Evolutionary conservation across 2,329 filamentous ascomycete genomes (phyloP).

Genomic region (Diaporthe australafricana): DNA sequence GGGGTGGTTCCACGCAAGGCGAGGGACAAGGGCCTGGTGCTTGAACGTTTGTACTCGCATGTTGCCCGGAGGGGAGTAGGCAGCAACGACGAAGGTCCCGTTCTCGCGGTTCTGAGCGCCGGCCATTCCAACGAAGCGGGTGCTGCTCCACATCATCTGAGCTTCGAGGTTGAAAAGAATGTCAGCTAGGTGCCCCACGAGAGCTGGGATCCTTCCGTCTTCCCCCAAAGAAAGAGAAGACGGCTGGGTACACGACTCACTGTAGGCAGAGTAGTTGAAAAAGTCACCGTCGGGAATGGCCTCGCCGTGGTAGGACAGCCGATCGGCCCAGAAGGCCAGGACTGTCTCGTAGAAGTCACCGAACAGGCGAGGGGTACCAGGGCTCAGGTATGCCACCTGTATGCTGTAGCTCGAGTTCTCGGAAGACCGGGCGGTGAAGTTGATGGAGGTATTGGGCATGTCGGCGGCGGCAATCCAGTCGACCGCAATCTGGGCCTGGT

Average conservation of each 20-base stretch:
- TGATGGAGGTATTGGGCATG: neutral
- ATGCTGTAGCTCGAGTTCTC: neutral
- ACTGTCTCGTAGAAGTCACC: neutral
- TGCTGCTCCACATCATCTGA: constrained; percentile 11
- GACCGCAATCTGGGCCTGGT: neutral
- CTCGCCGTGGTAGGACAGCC: neutral
- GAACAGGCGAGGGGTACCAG: neutral
- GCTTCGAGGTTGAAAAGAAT: neutral
- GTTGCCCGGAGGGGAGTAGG: constrained; percentile 13
- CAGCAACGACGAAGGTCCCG: constrained; percentile 17
- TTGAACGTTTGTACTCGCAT: neutral
- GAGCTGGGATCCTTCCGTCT: neutral
- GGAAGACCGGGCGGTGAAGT: neutral
- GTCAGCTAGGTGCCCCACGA: neutral
- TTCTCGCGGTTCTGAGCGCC: neutral
- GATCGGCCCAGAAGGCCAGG: neutral
- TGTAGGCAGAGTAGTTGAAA: neutral
- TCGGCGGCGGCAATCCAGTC: neutral
- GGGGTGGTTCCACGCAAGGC: neutral
- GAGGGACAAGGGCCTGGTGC: neutral
- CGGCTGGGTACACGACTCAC: neutral
- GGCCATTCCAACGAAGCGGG: neutral
- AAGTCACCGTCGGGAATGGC: constrained; percentile 8
- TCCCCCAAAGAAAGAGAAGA: no score
- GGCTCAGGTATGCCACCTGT: neutral